phyloP scores from a whole-genome alignment of 495 filamentous ascomycete species.

The Pyrenopolyporus hunteri region DNA sequence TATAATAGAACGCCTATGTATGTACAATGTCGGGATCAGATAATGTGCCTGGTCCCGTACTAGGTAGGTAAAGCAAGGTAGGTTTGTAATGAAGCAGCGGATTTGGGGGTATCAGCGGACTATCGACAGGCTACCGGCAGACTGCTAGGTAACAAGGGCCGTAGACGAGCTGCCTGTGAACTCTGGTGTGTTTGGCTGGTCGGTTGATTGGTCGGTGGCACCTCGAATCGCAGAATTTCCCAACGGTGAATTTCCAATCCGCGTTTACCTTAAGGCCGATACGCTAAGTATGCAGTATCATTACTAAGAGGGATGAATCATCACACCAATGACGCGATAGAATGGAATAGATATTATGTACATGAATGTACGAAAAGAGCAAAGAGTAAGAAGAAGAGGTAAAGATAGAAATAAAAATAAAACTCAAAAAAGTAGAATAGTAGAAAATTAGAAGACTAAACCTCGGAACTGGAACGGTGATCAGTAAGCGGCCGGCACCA shows the following conservation, averaged over 20 bases:
- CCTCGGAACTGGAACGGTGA: constrained; percentile 7
- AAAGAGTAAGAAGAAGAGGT: background rate
- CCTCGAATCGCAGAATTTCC: background rate
- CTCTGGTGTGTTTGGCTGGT: too few relatives aligned
- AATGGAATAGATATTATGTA: too few relatives aligned
- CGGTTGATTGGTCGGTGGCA: too few relatives aligned
- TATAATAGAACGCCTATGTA: background rate
- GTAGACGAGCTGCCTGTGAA: too few relatives aligned
- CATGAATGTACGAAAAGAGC: background rate
- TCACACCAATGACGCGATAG: background rate
- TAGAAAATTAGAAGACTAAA: background rate
- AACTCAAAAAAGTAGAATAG: background rate
- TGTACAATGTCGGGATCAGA: constrained; percentile 2
- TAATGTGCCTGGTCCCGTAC: constrained; percentile 10
- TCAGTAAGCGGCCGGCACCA: constrained; percentile 28
- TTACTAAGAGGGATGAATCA: constrained; percentile 20
- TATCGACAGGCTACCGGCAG: too few relatives aligned
- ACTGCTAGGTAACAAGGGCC: too few relatives aligned
- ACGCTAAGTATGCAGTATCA: background rate
- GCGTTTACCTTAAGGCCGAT: constrained; percentile 5
- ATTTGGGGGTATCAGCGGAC: too few relatives aligned
- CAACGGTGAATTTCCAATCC: constrained; percentile 14
- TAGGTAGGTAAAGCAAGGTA: too few relatives aligned
- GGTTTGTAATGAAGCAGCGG: too few relatives aligned
- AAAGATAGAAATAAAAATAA: too few relatives aligned